phyloP scores from a whole-genome alignment of 2,329 filamentous ascomycete species.

The Grosmannia serpens region DNA sequence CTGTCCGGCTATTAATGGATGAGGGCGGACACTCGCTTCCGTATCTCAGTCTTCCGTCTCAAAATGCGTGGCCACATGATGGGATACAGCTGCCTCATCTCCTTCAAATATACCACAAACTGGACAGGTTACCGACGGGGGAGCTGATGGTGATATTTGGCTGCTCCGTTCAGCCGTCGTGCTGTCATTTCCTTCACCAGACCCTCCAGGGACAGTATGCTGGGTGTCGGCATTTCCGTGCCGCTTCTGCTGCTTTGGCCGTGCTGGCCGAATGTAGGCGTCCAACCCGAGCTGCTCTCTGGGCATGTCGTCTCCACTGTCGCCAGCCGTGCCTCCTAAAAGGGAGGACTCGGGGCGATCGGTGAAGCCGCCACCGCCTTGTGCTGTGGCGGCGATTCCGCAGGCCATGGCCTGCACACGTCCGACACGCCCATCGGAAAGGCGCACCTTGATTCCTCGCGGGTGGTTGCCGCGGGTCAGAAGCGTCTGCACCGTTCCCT shows the following conservation, averaged over 20 bases:
- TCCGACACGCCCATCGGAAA: conserved; percentile 60
- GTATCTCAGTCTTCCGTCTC: conserved; percentile 14
- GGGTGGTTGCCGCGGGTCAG: conserved; percentile 66
- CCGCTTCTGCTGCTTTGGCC: conserved; percentile 17
- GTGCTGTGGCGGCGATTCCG: neutral
- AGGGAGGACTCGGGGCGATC: neutral
- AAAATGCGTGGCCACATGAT: conserved; percentile 54
- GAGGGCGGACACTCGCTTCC: no score
- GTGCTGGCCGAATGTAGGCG: conserved; percentile 30
- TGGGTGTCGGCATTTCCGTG: conserved; percentile 6
- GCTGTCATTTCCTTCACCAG: neutral
- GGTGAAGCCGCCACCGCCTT: neutral
- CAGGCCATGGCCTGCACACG: conserved; percentile 54
- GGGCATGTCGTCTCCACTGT: conserved; percentile 18
- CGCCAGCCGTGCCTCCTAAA: neutral
- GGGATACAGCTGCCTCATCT: conserved; percentile 54
- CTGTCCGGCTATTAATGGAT: no score
- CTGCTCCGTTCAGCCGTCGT: neutral
- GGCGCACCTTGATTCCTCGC: conserved; percentile 66
- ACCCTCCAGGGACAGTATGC: conserved; percentile 9
- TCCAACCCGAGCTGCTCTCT: conserved; percentile 35
- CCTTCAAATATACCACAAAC: conserved; percentile 57
- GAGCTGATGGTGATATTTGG: neutral
- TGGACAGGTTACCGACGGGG: conserved; percentile 37
- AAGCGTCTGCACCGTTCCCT: conserved; percentile 53